Evolutionary conservation across 164 flowering plant genomes (phyloP).

Genomic region (Amborella trichopoda): DNA sequence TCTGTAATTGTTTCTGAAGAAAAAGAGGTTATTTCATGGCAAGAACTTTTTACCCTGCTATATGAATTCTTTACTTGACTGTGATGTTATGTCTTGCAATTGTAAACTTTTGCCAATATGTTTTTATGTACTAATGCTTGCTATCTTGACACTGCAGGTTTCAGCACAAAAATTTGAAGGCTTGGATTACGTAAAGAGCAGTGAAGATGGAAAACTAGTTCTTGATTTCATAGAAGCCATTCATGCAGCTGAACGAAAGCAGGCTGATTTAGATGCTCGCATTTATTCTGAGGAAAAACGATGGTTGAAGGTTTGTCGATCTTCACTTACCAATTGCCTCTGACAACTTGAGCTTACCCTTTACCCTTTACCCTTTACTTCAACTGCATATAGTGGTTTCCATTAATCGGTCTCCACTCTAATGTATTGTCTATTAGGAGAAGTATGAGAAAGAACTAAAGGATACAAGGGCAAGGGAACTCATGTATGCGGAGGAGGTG

Average conservation of each 20-base stretch:
- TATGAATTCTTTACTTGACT: slow-evolving; percentile 8
- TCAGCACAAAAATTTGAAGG: slow-evolving; percentile 17
- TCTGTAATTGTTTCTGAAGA: slow-evolving; percentile 10
- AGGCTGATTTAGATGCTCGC: slow-evolving; percentile 77
- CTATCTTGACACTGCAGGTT: slow-evolving; percentile 23
- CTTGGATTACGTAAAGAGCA: slow-evolving; percentile 29
- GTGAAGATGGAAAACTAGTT: slow-evolving; percentile 67
- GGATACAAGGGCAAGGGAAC: slow-evolving; percentile 86
- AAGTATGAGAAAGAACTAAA: slow-evolving; percentile 75
- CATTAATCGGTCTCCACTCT: too few species aligned
- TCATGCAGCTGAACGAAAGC: slow-evolving; percentile 87
- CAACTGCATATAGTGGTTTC: too few species aligned
- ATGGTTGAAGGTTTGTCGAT: slow-evolving; percentile 47
- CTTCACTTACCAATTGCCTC: too few species aligned
- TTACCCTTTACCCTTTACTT: too few species aligned
- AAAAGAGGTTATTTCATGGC: slow-evolving; percentile 32
- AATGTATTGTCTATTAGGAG: slow-evolving; percentile 35
- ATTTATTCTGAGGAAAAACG: slow-evolving; percentile 62
- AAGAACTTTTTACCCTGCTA: slow-evolving; percentile 6
- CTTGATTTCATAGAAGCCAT: slow-evolving; percentile 84
- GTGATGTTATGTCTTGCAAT: background rate
- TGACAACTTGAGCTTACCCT: too few species aligned
- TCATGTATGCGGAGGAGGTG: slow-evolving; percentile 94
- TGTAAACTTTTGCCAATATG: background rate
- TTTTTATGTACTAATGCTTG: background rate